Evolutionary conservation across 106 monocot species (phyloP), one percentile per base, ranked within the genome.

Genomic region (Phalaenopsis equestris): DNA sequence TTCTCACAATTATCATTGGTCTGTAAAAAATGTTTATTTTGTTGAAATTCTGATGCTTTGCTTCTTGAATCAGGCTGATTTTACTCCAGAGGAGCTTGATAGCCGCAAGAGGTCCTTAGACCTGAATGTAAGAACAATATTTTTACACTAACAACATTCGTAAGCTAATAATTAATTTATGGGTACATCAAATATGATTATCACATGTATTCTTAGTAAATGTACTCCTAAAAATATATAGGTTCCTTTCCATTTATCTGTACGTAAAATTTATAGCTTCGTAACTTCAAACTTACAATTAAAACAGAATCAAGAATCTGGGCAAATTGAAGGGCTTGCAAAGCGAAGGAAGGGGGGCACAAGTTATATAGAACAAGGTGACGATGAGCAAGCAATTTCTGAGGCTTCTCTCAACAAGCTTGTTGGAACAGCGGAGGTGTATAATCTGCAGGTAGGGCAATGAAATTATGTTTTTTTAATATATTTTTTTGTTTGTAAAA

Each of bases 381-480:
- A 90, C 2, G 96, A 91, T 75, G 96, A 96, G 42, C 96, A 93
- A 80, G 96, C 91, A 75, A 86, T 96, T 16, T 86, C 89, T 9
- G 88, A 96, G 55, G 78, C 91, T 72, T 56, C 93, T 73, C 82
- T 96, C 68, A 96, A 91, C 84, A 96, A 93, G 77, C 84, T 96
- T 80, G 91, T 96, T 79, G 96, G 96, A 72, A 78, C 88, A 61
- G 86, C 88, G 39, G 96, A 91, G 8, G 15, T 81, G 9, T 93
- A 90, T 52, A 79, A 93, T 61, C 77, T 96, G 41, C 52, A 86
- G 91, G 96, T 96, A 87, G 73, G 2, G 14, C 41, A 64, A 10
- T 8, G 18, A 70, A 68, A 38, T 3, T 17, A 43, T 57, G 15
- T 6, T 45, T 37, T 52, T 18, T 17, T 42, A 0, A 30, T 30